phyloP scores from a whole-genome alignment of 306 rosid genomes.

The Hippophae gyantsensis region DNA sequence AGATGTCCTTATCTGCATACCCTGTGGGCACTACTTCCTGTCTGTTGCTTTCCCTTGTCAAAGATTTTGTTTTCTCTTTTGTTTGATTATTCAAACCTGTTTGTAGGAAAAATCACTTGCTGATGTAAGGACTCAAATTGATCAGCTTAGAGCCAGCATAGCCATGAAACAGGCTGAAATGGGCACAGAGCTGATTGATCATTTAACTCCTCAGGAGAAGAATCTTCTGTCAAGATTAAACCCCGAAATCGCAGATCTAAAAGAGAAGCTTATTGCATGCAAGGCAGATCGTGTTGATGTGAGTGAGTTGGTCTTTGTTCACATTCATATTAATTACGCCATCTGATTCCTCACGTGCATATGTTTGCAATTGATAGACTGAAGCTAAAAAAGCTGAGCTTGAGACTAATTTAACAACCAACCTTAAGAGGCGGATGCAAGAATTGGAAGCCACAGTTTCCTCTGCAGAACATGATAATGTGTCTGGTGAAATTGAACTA shows the following conservation, averaged over 20 bases:
- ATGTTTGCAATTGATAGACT: slow-evolving; percentile 39
- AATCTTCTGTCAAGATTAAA: slow-evolving; percentile 68
- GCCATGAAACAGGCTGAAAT: slow-evolving; percentile 77
- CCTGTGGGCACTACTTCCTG: slow-evolving; percentile 3
- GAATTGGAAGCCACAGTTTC: slow-evolving; percentile 77
- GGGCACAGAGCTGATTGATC: slow-evolving; percentile 95
- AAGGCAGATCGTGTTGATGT: slow-evolving; percentile 92
- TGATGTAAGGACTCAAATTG: slow-evolving; percentile 78
- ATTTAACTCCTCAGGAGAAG: slow-evolving; percentile 83
- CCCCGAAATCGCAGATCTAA: slow-evolving; percentile 78
- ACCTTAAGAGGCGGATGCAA: slow-evolving; percentile 88
- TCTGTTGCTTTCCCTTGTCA: slow-evolving; percentile 6
- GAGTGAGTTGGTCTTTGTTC: slow-evolving; percentile 18
- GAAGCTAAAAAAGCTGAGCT: slow-evolving; percentile 91
- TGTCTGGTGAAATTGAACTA: slow-evolving; percentile 49
- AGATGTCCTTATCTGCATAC: slow-evolving; percentile 1
- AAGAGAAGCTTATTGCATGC: slow-evolving; percentile 78
- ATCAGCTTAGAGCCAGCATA: slow-evolving; percentile 75
- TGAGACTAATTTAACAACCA: slow-evolving; percentile 89
- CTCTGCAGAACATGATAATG: slow-evolving; percentile 52
- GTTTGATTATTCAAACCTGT: neutral
- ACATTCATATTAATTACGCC: neutral
- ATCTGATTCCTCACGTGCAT: slow-evolving; percentile 9
- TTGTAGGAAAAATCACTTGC: slow-evolving; percentile 81
- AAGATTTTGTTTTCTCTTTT: slow-evolving; percentile 16